Percentiles rank a stretch among this genome's conserved stretches.
Evolutionary conservation across 2,329 filamentous ascomycete genomes (phyloP).

Genomic region (Amauroascus niger): DNA sequence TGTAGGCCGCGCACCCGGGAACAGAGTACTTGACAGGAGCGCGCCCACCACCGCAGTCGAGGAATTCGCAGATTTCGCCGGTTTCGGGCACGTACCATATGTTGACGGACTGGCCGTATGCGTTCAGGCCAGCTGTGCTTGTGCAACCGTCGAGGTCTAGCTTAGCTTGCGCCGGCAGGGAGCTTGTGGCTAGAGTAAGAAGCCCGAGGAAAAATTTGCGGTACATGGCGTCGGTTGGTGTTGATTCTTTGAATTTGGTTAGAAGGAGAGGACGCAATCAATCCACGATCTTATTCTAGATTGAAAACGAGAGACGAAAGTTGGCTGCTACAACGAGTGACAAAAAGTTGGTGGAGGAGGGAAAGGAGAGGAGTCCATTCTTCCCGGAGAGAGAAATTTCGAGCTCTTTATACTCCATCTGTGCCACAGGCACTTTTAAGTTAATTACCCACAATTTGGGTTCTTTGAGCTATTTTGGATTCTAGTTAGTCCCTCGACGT

Average conservation of each 20-base stretch:
- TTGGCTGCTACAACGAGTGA: background rate
- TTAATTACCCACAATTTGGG: too few relatives aligned
- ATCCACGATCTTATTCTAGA: background rate
- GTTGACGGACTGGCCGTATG: background rate
- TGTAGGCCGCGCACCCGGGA: conserved; percentile 42
- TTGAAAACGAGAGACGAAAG: conserved; percentile 1
- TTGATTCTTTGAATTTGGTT: background rate
- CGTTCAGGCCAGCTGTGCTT: conserved; percentile 1
- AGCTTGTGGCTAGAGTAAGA: background rate
- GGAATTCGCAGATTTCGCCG: conserved; percentile 54
- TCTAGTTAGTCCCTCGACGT: too few relatives aligned
- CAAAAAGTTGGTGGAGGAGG: too few relatives aligned
- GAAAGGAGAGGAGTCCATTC: too few relatives aligned
- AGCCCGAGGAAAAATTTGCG: conserved; percentile 2
- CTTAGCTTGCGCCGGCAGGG: background rate
- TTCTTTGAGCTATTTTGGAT: too few relatives aligned
- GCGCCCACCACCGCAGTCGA: conserved; percentile 59
- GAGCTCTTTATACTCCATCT: too few relatives aligned
- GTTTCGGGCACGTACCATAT: conserved; percentile 52
- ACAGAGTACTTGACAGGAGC: conserved; percentile 55
- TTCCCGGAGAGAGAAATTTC: too few relatives aligned
- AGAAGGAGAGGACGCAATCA: background rate
- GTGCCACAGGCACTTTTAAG: too few relatives aligned
- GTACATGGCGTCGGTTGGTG: background rate
- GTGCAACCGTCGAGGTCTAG: conserved; percentile 10